Evolutionary conservation across 1,139 yeast species (phyloP), one percentile per base, ranked within the genome.

Genomic region (Taphrina sp.): DNA sequence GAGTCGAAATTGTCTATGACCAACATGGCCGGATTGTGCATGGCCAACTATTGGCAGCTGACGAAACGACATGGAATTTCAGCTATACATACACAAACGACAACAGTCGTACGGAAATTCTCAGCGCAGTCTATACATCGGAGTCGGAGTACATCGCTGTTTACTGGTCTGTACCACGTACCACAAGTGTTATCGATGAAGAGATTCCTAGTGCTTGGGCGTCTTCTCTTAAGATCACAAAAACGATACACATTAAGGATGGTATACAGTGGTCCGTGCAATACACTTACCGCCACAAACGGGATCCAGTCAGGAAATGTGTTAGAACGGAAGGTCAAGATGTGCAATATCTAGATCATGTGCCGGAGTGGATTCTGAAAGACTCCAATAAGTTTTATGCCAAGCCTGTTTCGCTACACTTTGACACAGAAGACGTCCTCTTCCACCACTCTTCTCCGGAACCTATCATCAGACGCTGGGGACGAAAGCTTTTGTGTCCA

Each of bases 321-420:
- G 47, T 43, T 10, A 2, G 26, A 5, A 4, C 19, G 2, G 45
- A 41, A 4, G 7, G 10, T 26, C 12, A 12, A 8, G 19, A 33
- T 10, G 28, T 43, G 1, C 23, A 19, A 4, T 31, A 12, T 20
- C 19, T 31, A 10, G 38, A 43, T 5, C 7, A 16, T 5, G 4
- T 14, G 5, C 47, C 37, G 26, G 47, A 43, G 8, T 43, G 47
- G 47, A 31, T 43, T n/a, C n/a, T 33, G 10, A 43, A 43, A 20
- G 47, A 43, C 22, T 16, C 29, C 29, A 19, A 43, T 19, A 43
- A 43, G 28, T 20, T 43, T 29, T 16, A 12, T 5, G 16, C 20
- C 3, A 43, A 20, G 29, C 47, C 47, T 3, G 19, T 19, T 29
- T 24, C 31, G 38, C 47, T 43, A 1, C 47, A 43, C 17, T 19